A percentile compares a stretch with the other conserved stretches of the same genome.
Evolutionary conservation across 2,329 filamentous ascomycete species (phyloP).

Genomic region (Aureobasidium sp.): DNA sequence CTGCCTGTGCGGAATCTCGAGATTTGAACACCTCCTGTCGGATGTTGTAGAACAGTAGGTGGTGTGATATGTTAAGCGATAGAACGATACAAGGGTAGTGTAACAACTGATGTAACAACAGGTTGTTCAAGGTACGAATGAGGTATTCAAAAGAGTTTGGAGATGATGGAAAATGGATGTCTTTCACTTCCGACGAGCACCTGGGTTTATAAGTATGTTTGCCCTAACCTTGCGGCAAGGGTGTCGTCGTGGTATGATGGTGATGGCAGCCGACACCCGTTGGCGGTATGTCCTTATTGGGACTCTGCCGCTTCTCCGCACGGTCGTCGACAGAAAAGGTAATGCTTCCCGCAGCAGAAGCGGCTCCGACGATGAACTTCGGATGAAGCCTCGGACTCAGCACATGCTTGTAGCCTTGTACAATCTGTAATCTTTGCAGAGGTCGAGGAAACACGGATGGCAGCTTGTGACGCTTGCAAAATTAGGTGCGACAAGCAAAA

Average conservation of each 20-base stretch:
- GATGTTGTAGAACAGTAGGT: background rate
- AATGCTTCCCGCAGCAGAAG: background rate
- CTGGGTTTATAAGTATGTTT: background rate
- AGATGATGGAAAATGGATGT: background rate
- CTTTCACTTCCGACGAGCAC: background rate
- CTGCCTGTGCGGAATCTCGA: background rate
- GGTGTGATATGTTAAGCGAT: background rate
- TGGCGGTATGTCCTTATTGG: background rate
- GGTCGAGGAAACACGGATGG: no score
- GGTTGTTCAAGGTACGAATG: background rate
- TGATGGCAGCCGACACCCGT: no score
- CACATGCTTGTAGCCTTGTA: background rate
- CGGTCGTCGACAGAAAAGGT: background rate
- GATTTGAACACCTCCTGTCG: background rate
- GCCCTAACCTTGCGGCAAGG: background rate
- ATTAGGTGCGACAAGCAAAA: background rate
- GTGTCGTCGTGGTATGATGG: background rate
- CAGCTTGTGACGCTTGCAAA: no score
- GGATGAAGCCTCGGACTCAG: background rate
- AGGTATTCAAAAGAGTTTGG: background rate
- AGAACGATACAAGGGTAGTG: background rate
- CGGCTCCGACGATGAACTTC: background rate
- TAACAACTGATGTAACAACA: background rate
- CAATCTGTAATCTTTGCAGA: background rate
- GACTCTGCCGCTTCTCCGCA: background rate